Evolutionary conservation across 192 early-diverging fungal genomes (phyloP).

Genomic region (Fimicolochytrium jonesii): DNA sequence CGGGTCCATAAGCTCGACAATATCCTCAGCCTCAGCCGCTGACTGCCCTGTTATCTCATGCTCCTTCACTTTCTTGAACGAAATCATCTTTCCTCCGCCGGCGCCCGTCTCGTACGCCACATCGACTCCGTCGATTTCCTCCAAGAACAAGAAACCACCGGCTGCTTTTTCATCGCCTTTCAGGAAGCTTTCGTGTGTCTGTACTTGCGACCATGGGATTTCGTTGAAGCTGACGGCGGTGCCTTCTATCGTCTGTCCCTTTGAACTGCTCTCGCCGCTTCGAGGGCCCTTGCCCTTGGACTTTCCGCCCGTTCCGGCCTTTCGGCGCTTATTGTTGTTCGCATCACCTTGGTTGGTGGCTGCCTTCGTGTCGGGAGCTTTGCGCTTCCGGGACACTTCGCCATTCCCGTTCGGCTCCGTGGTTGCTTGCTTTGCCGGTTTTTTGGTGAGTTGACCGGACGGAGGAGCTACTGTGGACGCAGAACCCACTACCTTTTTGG

Average conservation of each 20-base stretch:
- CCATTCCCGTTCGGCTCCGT: no score
- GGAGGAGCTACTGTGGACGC: no score
- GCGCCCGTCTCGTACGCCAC: constrained; percentile 65
- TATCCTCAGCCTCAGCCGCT: no score
- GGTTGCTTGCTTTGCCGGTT: no score
- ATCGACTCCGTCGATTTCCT: constrained; percentile 83
- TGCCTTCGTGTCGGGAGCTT: no score
- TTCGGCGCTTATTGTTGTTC: no score
- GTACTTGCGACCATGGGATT: constrained; percentile 14
- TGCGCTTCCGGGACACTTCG: no score
- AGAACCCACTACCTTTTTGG: no score
- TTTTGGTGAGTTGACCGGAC: no score
- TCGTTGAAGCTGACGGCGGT: not conserved
- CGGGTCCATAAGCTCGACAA: no score
- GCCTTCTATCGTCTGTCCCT: not conserved
- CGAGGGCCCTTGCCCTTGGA: not conserved
- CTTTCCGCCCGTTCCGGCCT: not conserved
- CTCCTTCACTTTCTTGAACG: constrained; percentile 51
- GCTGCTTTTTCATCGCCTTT: constrained; percentile 49
- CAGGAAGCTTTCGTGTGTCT: not conserved
- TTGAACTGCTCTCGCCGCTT: not conserved
- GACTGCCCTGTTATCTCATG: no score
- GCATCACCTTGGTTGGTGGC: no score
- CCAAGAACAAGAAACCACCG: constrained; percentile 80
- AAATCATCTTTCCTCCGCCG: constrained; percentile 61